Base-by-base conservation (phyloP, 2,329 filamentous ascomycete genomes). In the Fusarium setosum region DNA sequence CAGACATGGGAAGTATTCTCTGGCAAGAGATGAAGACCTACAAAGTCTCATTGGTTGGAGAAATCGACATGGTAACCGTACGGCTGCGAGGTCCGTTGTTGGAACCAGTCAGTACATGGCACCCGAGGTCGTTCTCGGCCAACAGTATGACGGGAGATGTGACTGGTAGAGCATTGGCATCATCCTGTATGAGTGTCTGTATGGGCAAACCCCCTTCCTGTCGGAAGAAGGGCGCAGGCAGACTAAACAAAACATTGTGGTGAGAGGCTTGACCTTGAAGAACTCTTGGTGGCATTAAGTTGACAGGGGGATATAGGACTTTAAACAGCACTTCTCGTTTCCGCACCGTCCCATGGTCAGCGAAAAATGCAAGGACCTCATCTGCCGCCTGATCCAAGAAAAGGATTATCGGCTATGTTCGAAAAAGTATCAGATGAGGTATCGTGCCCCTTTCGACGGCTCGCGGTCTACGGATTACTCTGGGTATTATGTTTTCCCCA, bases 21-120 rank as follows among this genome's bases (percentile, higher is more conserved):
- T 66, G n/a, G 56, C 54, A 10, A 61, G 62, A 11, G 68, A 75
- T 15, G 70, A 72, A 13, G 72, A 77, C 44, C 66, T 80, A 12
- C 69, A 71, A 41, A 69, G 67, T 63, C 81, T 94, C 48, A 78
- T 94, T 42, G 84, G 85, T 61, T 94, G 90, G 90, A 86, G 92
- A 41, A 90, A 93, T 72, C 83, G 84, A 15, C 86, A 84, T 63
- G 86, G 91, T 23, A 90, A 89, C 68, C 88, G 93, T 35, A 86
- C 87, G 31, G 85, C 93, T 31, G 95, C 95, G 2, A 88, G 90
- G 68, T 97, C 94, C 42, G 89, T 97, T 1, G 95, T 98, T 11
- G 95, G 95, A 3, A 98, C 96, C 3, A 97, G 94, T 75, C 95
- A 97, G 75, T 98, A 98, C 81, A 98, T 97, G 96, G 95, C 96